Evolutionary conservation across 148 eudicot species (phyloP).

Genomic region (Rhododendron griersonianum): DNA sequence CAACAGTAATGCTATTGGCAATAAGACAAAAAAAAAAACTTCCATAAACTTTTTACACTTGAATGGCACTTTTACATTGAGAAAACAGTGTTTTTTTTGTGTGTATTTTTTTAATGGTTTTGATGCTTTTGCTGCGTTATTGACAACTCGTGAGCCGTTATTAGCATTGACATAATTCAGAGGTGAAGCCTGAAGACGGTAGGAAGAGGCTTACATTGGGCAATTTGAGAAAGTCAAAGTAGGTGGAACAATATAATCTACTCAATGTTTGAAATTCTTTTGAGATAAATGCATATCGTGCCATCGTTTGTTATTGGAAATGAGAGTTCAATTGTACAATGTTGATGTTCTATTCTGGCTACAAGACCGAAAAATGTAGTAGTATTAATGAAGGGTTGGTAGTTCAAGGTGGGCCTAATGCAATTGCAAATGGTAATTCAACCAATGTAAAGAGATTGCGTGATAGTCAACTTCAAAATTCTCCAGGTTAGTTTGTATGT

Average conservation of each 20-base stretch:
- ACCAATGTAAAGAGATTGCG: conserved; percentile 36
- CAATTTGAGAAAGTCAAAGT: conserved; percentile 51
- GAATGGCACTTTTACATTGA: too few species aligned
- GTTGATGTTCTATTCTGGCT: conserved; percentile 18
- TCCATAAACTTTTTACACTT: too few species aligned
- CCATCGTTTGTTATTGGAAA: background rate
- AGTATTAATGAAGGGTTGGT: conserved; percentile 17
- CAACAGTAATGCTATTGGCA: background rate
- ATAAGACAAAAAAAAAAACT: too few species aligned
- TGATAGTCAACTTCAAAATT: conserved; percentile 33
- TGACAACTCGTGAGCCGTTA: too few species aligned
- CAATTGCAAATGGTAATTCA: conserved; percentile 30
- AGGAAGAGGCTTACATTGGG: conserved; percentile 57
- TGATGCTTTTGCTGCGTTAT: too few species aligned
- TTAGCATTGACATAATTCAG: conserved; percentile 9
- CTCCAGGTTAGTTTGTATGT: conserved; percentile 43
- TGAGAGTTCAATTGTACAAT: background rate
- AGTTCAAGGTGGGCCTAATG: conserved; percentile 36
- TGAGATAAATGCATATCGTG: background rate
- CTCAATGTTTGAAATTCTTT: conserved; percentile 51
- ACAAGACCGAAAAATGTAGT: conserved; percentile 41
- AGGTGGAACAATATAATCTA: conserved; percentile 68
- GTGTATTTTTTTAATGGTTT: too few species aligned
- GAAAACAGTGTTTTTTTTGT: too few species aligned
- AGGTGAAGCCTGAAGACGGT: conserved; percentile 49